Evolutionary conservation across 352 stramenopile genomes (phyloP).

Genomic region (Phytophthora capsici): DNA sequence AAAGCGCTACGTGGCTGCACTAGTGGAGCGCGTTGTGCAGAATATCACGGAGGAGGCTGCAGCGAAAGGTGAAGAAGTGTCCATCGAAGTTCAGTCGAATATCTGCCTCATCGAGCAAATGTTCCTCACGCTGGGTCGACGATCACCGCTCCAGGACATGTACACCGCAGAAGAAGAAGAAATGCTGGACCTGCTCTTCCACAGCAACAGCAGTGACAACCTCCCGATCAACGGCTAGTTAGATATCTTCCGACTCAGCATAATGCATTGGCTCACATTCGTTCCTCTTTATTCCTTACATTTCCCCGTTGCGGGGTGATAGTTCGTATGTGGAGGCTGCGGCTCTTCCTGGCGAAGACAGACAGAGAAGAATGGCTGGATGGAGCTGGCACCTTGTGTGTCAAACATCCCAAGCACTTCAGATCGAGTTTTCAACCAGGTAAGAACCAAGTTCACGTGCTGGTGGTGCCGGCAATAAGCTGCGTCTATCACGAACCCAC

Average conservation of each 20-base stretch:
- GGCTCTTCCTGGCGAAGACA: too few relatives aligned
- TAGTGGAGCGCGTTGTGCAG: slow-evolving; percentile 48
- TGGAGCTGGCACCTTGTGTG: too few relatives aligned
- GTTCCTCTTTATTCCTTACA: too few relatives aligned
- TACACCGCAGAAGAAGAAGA: slow-evolving; percentile 82
- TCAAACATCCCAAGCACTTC: too few relatives aligned
- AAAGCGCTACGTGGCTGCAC: slow-evolving; percentile 38
- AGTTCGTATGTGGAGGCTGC: too few relatives aligned
- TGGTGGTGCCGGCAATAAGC: too few relatives aligned
- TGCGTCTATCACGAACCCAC: too few relatives aligned
- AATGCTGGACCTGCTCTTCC: slow-evolving; percentile 66
- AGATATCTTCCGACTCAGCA: background rate
- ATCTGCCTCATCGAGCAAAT: slow-evolving; percentile 75
- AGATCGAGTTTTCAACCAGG: too few relatives aligned
- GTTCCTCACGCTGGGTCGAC: slow-evolving; percentile 56
- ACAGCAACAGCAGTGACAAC: slow-evolving; percentile 33
- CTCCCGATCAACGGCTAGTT: slow-evolving; percentile 28
- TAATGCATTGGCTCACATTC: slow-evolving; percentile 22
- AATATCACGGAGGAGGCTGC: slow-evolving; percentile 43
- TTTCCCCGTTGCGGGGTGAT: too few relatives aligned
- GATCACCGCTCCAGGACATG: slow-evolving; percentile 74
- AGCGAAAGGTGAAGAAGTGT: slow-evolving; percentile 43
- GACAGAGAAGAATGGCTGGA: too few relatives aligned
- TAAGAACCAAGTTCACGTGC: too few relatives aligned
- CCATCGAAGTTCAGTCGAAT: slow-evolving; percentile 70